A percentile compares a stretch with the other conserved stretches of the same genome.
phyloP scores from a whole-genome alignment of 805 yeast genomes.

The Lachancea meyersii region DNA sequence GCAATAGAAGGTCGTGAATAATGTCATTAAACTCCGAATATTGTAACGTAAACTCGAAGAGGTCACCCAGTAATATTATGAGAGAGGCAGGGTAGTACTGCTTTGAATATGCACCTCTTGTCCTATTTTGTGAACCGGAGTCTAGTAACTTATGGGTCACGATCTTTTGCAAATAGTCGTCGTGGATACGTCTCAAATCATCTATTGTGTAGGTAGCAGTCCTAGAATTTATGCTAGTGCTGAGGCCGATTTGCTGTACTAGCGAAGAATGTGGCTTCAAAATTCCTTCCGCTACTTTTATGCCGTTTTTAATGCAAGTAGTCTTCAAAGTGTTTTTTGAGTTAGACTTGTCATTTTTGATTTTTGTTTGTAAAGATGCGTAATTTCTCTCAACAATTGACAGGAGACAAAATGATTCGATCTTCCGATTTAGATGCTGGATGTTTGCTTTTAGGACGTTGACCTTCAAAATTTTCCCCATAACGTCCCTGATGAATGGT shows the following conservation, averaged over 20 bases:
- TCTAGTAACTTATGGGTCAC: constrained; percentile 22
- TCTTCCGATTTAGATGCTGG: constrained; percentile 29
- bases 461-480: constrained; percentile 26
- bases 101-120: constrained; percentile 36
- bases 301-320: constrained; percentile 19
- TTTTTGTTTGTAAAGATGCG: constrained; percentile 29
- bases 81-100: constrained; percentile 39
- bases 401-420: constrained; percentile 30
- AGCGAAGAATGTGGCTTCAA: constrained; percentile 27
- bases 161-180: constrained; percentile 26
- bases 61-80: constrained; percentile 32
- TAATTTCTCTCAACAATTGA: constrained; percentile 31
- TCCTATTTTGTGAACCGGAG: constrained; percentile 15
- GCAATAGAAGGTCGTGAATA: constrained; percentile 32
- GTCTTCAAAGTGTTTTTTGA: constrained; percentile 34
- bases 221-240: neutral
- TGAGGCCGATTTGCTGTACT: neutral
- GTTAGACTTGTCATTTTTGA: constrained; percentile 24
- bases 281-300: constrained; percentile 25
- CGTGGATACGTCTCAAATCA: constrained; percentile 39
- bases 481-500: constrained; percentile 27
- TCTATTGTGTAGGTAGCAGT: constrained; percentile 41
- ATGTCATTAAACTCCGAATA: constrained; percentile 36
- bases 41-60: constrained; percentile 36
- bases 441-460: constrained; percentile 32